Evolutionary conservation across 2,329 filamentous ascomycete species (phyloP), one percentile per base, ranked within the genome.

Genomic region (Trichophyton rubrum): DNA sequence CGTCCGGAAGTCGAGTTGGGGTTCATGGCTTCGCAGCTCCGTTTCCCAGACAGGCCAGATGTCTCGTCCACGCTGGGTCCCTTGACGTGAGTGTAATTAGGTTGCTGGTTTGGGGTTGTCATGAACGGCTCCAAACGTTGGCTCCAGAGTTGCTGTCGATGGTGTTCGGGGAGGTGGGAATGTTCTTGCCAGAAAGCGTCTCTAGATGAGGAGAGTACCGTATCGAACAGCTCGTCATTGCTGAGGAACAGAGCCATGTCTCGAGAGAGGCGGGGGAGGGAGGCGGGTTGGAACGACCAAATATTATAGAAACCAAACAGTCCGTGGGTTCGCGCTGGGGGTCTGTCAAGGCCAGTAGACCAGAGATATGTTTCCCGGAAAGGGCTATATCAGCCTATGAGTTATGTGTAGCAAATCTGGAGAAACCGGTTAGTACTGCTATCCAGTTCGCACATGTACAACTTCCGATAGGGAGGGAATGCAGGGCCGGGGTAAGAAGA

Each of bases 141-240:
- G 60, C 66, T 72, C 74, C 74, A 76, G 61, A 75, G 73, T 60
- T 70, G 67, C 65, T 73, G 71, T 59, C 72, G 70, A 68, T 75
- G 69, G 38, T 67, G 64, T 69, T 75, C 74, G 66, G 74, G 65
- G 61, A 75, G 72, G 62, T 75, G 70, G 66, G 72, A 69, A 62
- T 72, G 67, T 62, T 72, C 68, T 67, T 68, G 71, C 73, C 72
- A 75, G 68, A 76, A 76, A 47, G 66, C 68, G 55, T 74, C 71
- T 65, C 72, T 72, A 64, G 74, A 75, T 59, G 72, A 70, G 65
- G 73, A 73, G 57, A 75, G 73, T 61, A 72, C 73, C 65, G 71
- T 68, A 51, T 68, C 71, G 64, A 76, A 74, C 51, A 74, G 68
- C 64, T 74, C 72, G 60, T 75, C 71, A 64, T 67, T 68, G 65